Base-by-base conservation (phyloP, 306 rosid species). In the Quillaja saponaria region DNA sequence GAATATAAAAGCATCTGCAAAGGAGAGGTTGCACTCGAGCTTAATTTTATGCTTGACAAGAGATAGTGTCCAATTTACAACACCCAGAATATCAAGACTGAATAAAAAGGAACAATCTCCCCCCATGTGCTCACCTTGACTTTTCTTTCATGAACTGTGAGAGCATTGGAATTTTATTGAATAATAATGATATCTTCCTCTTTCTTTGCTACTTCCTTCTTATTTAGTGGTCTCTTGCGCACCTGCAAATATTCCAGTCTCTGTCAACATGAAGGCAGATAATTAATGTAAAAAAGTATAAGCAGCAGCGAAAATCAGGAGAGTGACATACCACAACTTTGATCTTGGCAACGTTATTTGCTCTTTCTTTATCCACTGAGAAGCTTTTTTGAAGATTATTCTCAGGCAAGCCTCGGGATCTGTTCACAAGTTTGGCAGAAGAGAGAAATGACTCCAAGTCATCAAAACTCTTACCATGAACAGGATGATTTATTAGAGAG, bases 121-220 rank as follows among this genome's bases (percentile, higher is more conserved):
- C 61, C 44, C 35, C n/a, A 49, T 35, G 34, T 35, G 53, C 81
- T 67, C 74, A 83, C 96, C 88, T 88, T 85, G 42, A 83, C 85
- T 76, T 85, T 88, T 78, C 90, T 85, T 77, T 88, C 96, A 63
- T 85, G 96, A 71, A 79, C 90, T 6, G 94, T 88, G 60, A 88
- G 86, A 66, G 60, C 73, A 76, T 88, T 88, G 44, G 96, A 83
- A 71, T 76, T 72, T 42, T 64, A 51, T 64, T 73, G 76, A n/a
- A 78, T 83, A 49, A 83, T 73, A 46, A 88, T 83, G 13, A 85
- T 78, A 64, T 88, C 96, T 79, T 83, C 83, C 77, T 88, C 96
- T 78, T 78, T 88, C 87, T 88, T 88, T 39, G 81, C 49, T 5
- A 76, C 75, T 83, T 88, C 96, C 75, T 73, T 88, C 77, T 79